A percentile compares a stretch with the other conserved stretches of the same genome.
Evolutionary conservation across 1,284 basidiomycete species (phyloP).

Genomic region (Moesziomyces parantarcticus): DNA sequence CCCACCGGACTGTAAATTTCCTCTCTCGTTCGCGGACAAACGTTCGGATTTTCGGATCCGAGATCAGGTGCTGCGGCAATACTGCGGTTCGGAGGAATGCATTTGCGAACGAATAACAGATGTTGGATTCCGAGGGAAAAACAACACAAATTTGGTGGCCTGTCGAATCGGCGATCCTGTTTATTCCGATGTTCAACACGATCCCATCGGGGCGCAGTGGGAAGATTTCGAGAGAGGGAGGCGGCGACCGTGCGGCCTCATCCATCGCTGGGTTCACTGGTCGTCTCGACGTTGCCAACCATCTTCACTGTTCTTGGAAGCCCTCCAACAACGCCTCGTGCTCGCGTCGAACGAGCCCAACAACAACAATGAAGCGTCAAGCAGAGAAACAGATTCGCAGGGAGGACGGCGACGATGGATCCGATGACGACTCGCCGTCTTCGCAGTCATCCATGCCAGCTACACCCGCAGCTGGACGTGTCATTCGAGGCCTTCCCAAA

Average conservation of each 20-base stretch:
- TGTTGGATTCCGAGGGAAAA: neutral
- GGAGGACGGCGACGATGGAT: slow-evolving; percentile 41
- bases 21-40: neutral
- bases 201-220: neutral
- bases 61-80: neutral
- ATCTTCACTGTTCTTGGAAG: neutral
- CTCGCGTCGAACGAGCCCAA: neutral
- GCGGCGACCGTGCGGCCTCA: neutral
- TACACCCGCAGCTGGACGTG: slow-evolving; percentile 31
- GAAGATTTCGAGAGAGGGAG: neutral
- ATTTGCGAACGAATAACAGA: neutral
- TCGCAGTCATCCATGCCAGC: slow-evolving; percentile 28
- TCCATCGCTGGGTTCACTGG: neutral
- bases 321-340: no score
- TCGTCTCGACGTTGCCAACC: neutral
- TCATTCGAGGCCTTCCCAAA: slow-evolving; percentile 42
- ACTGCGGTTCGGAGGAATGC: neutral
- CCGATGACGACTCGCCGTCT: slow-evolving; percentile 40
- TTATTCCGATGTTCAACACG: no score
- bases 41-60: neutral
- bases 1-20: neutral
- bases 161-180: no score
- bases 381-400: slow-evolving; percentile 47
- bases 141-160: neutral
- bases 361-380: slow-evolving; percentile 40